phyloP scores from a whole-genome alignment of 148 eudicot species.

The Salicornia ramosissima region DNA sequence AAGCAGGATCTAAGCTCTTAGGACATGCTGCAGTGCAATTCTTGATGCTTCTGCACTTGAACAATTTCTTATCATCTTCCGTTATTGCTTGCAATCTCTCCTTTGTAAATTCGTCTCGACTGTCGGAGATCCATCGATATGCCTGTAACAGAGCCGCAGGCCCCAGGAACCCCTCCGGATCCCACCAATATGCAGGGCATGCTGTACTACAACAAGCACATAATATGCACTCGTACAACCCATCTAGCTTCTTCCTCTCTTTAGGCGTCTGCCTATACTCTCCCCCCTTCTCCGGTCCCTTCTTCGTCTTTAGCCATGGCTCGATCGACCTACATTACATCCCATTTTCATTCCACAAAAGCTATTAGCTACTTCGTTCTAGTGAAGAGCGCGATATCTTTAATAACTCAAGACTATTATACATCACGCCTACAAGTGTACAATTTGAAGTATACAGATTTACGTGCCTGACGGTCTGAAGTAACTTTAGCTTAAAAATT shows the following conservation, averaged over 20 bases:
- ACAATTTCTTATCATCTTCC: conserved; percentile 39
- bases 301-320: conserved; percentile 81
- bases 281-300: conserved; percentile 41
- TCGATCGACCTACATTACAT: conserved; percentile 58
- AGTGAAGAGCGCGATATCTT: too few relatives aligned
- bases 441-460: too few relatives aligned
- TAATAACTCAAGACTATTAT: too few relatives aligned
- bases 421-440: too few relatives aligned
- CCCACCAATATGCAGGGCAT: conserved; percentile 93
- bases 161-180: conserved; percentile 67
- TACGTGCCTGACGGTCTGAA: too few relatives aligned
- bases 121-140: conserved; percentile 67
- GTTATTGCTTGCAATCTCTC: conserved; percentile 61
- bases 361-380: too few relatives aligned
- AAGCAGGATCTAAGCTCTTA: conserved; percentile 61
- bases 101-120: conserved; percentile 62
- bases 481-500: too few relatives aligned
- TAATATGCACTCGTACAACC: conserved; percentile 70
- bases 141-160: conserved; percentile 76
- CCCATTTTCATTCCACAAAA: too few relatives aligned
- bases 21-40: conserved; percentile 72
- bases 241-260: conserved; percentile 66
- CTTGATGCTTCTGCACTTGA: conserved; percentile 51
- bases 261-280: conserved; percentile 56
- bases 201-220: conserved; percentile 80